Evolutionary conservation across 2,329 filamentous ascomycete genomes (phyloP), one percentile per base, ranked within the genome.

Genomic region (Calonectria hongkongensis): DNA sequence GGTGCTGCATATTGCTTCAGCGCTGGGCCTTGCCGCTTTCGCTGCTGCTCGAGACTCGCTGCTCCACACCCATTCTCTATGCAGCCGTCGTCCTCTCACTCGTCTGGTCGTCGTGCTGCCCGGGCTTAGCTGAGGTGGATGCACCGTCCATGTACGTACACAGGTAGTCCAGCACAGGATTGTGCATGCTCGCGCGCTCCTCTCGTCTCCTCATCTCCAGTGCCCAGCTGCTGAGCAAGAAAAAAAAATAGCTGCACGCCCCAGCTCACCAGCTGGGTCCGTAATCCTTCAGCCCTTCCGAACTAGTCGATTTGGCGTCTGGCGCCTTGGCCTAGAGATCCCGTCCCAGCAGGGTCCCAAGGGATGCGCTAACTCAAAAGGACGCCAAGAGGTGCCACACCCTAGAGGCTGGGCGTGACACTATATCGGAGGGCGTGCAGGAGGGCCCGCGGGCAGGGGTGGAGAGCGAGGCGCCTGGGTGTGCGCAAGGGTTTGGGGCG

Each of bases 211-310:
- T 62, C 56, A 21, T 28, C 39, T 18, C 71, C 70, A 67, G 64
- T 60, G 66, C 54, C 56, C 56, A 45, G 36, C 56, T 62, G 30
- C 13, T 56, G 51, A 43, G 41, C 50, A 63, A 25, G 12, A 21
- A 51, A 45, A 27, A 56, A 56, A 56, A 56, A n/a, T n/a, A 39
- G 54, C n/a, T 41, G 45, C 71, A 50, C 65, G 62, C 68, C 71
- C 66, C 63, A 62, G 74, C 66, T 70, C 73, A 75, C 58, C 68
- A 73, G 73, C 77, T 78, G 71, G 77, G 74, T 77, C 79, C 78
- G 79, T 70, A 51, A 79, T 81, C 79, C 78, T 80, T 84, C 83
- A 84, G 83, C 83, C 83, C 82, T 84, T 79, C 81, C 76, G 74
- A 82, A 81, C 83, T 84, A 84, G 81, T 78, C 79, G 73, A 71